These are phyloP conservation scores for Fusarium sp. DNA, from an alignment of 2,329 filamentous ascomycete genomes.

Conservation along the genomic window DNA sequence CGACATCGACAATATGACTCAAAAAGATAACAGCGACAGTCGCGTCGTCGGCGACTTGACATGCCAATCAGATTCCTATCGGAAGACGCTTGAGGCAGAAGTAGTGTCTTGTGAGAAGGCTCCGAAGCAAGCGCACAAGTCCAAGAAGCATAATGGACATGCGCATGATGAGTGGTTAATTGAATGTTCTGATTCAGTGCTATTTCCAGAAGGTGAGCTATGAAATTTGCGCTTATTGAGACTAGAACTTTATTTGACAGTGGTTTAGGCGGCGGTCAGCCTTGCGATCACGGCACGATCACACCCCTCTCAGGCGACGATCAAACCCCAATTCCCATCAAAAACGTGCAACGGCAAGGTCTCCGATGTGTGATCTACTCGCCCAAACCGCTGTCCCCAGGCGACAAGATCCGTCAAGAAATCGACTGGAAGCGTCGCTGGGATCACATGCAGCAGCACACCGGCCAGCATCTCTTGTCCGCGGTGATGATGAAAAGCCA, in stretches of 20 bases:
- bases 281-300: conserved; percentile 47
- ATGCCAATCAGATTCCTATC: conserved; percentile 46
- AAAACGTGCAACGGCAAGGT: conserved; percentile 44
- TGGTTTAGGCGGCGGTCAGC: conserved; percentile 46
- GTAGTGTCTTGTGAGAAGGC: conserved; percentile 46
- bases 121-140: conserved; percentile 21
- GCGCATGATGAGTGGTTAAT: conserved; percentile 45
- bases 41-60: conserved; percentile 44
- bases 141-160: conserved; percentile 42
- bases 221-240: accelerated
- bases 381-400: conserved; percentile 26
- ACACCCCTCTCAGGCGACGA: conserved; percentile 11
- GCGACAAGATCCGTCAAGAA: conserved; percentile 41
- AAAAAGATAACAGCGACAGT: neutral
- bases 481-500: conserved; percentile 46
- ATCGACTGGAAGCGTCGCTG: conserved; percentile 47
- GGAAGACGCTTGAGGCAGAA: conserved; percentile 39
- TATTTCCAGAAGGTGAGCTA: conserved; percentile 46
- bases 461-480: conserved; percentile 48
- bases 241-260: accelerated
- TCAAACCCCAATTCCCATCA: conserved; percentile 34
- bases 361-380: conserved; percentile 44
- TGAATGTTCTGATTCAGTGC: conserved; percentile 47
- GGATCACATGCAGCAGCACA: conserved; percentile 52
- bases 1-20: conserved; percentile 13